phyloP scores from a whole-genome alignment of 192 early-diverging fungal species.

The Helicostylum pulchrum region DNA sequence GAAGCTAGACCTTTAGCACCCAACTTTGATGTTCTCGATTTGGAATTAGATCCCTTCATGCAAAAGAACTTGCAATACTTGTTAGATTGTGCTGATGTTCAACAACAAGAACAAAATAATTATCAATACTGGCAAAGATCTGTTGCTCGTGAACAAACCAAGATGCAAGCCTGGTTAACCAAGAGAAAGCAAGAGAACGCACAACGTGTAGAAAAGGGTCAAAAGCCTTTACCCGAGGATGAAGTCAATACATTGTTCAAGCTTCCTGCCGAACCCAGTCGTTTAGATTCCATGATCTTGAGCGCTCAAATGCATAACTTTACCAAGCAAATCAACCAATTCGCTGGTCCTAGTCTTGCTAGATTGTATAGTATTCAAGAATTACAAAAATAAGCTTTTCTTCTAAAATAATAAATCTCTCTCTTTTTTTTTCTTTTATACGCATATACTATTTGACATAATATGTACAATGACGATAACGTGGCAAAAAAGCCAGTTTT shows the following conservation, averaged over 20 bases:
- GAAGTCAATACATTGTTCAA: slow-evolving; percentile 70
- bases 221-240: slow-evolving; percentile 72
- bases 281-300: slow-evolving; percentile 86
- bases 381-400: slow-evolving; percentile 59
- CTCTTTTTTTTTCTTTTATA: too few species aligned
- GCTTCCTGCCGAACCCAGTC: slow-evolving; percentile 81
- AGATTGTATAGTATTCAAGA: slow-evolving; percentile 85
- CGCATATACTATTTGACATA: too few species aligned
- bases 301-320: slow-evolving; percentile 91
- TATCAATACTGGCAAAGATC: slow-evolving; percentile 95
- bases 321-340: slow-evolving; percentile 89
- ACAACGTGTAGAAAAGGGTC: slow-evolving; percentile 60
- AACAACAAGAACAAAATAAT: slow-evolving; percentile 86
- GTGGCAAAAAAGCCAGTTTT: background rate
- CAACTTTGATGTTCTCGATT: slow-evolving; percentile 72
- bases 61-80: slow-evolving; percentile 86
- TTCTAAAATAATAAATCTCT: background rate
- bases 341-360: slow-evolving; percentile 89
- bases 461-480: too few species aligned
- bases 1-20: slow-evolving; percentile 46
- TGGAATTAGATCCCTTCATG: slow-evolving; percentile 78
- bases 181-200: slow-evolving; percentile 74
- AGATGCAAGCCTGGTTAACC: slow-evolving; percentile 57
- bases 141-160: slow-evolving; percentile 82
- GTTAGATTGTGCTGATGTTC: slow-evolving; percentile 82